These are phyloP conservation scores for Nevesoporus exiguus DNA, from an alignment of 768 basidiomycete species.

Conservation along the genomic window DNA sequence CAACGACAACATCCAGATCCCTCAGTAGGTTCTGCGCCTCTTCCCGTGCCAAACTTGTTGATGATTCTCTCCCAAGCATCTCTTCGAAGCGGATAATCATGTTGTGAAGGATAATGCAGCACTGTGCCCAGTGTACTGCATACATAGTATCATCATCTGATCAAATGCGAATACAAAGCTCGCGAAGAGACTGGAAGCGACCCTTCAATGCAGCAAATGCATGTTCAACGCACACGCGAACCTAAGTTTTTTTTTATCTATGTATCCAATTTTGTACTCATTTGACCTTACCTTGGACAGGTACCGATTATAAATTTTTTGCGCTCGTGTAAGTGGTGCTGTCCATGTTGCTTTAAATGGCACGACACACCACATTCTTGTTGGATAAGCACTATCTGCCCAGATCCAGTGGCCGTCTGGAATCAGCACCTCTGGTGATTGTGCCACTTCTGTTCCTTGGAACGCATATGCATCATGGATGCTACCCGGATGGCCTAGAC, in stretches of 20 bases:
- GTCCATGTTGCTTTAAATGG: neutral
- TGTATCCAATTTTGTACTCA: neutral
- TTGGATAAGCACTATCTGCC: neutral
- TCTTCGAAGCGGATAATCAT: constrained; percentile 12
- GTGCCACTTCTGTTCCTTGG: neutral
- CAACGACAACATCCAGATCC: neutral
- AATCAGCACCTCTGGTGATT: neutral
- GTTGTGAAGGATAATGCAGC: constrained; percentile 10
- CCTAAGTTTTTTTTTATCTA: neutral
- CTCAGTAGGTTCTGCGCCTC: neutral
- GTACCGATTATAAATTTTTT: neutral
- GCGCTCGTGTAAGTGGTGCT: neutral
- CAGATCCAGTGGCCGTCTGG: neutral
- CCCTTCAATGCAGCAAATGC: neutral
- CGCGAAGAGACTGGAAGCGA: neutral
- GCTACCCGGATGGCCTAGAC: neutral
- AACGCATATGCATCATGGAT: neutral
- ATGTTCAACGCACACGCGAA: neutral
- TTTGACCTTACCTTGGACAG: neutral
- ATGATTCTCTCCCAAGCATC: neutral
- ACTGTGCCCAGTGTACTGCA: constrained; percentile 2
- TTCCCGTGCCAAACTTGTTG: neutral
- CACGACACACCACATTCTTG: neutral
- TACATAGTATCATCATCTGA: neutral
- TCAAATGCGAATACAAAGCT: neutral